Evolutionary conservation across 176 grass and related monocot species (phyloP).

Genomic region (Oryza meridionalis): DNA sequence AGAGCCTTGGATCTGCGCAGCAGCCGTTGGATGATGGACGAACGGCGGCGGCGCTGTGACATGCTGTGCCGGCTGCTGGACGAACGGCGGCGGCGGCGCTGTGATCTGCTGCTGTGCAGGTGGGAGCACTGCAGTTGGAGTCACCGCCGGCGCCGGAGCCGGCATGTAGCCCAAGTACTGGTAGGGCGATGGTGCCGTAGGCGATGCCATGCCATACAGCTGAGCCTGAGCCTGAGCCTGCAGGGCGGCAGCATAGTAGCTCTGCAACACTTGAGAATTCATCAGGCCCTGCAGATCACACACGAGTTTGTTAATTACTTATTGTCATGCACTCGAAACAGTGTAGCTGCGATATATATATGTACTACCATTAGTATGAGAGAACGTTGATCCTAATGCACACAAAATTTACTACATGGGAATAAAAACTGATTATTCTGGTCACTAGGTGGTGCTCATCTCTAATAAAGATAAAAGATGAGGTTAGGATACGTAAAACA

Average conservation of each 20-base stretch:
- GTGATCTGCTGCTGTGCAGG: constrained; percentile 42
- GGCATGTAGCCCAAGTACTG: constrained; percentile 62
- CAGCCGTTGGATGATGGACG: constrained; percentile 46
- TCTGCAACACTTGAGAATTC: constrained; percentile 57
- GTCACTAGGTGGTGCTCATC: no score
- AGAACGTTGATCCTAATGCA: neutral
- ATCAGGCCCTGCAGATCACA: constrained; percentile 51
- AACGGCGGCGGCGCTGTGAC: constrained; percentile 43
- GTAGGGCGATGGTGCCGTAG: constrained; percentile 42
- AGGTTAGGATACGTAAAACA: no score
- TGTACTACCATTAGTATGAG: neutral
- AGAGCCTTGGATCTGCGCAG: constrained; percentile 48
- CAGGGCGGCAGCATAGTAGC: constrained; percentile 52
- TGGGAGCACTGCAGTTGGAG: constrained; percentile 35
- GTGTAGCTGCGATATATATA: no score
- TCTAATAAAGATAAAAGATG: no score
- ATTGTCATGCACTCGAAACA: neutral
- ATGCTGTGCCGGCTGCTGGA: constrained; percentile 55
- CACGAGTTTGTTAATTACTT: neutral
- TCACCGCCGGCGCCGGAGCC: constrained; percentile 1
- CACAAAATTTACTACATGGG: no score
- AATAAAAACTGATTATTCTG: no score
- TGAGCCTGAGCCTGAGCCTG: constrained; percentile 38
- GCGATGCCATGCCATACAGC: constrained; percentile 59
- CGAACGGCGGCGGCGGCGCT: constrained; percentile 43